Evolutionary conservation across 306 rosid genomes (phyloP).

Genomic region (Rubus idaeus): DNA sequence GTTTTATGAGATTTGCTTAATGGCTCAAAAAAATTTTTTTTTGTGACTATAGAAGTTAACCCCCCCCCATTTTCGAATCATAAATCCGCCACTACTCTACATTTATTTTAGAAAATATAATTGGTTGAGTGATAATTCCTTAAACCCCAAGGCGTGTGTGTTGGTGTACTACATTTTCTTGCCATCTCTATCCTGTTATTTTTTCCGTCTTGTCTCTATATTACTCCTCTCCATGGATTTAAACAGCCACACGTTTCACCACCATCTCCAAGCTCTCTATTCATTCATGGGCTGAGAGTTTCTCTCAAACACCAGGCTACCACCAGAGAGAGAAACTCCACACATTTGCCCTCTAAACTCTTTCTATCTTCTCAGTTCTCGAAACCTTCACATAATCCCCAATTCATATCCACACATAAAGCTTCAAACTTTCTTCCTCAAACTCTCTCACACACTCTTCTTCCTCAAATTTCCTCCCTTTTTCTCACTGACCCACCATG

Average conservation of each 20-base stretch:
- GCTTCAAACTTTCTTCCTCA: neutral
- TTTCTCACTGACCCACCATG: conserved; percentile 37
- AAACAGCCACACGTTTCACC: conserved; percentile 2
- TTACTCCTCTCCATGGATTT: neutral
- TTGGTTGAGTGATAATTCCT: neutral
- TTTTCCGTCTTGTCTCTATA: neutral
- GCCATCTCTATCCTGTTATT: neutral
- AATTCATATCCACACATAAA: neutral
- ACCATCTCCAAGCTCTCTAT: neutral
- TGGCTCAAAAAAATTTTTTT: too few species aligned
- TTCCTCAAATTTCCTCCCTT: too few species aligned
- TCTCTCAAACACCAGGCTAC: neutral
- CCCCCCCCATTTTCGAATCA: too few species aligned
- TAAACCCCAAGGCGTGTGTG: neutral
- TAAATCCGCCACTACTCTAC: too few species aligned
- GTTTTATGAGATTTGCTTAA: too few species aligned
- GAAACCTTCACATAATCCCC: too few species aligned
- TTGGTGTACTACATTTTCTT: too few species aligned
- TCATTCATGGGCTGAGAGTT: neutral
- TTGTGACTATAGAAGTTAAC: too few species aligned
- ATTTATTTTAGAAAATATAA: neutral
- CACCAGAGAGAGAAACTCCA: too few species aligned
- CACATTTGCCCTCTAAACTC: too few species aligned
- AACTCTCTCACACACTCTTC: neutral
- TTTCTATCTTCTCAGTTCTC: too few species aligned